Evolutionary conservation across 2,329 filamentous ascomycete species (phyloP).

Genomic region (Trichophyton equinum): DNA sequence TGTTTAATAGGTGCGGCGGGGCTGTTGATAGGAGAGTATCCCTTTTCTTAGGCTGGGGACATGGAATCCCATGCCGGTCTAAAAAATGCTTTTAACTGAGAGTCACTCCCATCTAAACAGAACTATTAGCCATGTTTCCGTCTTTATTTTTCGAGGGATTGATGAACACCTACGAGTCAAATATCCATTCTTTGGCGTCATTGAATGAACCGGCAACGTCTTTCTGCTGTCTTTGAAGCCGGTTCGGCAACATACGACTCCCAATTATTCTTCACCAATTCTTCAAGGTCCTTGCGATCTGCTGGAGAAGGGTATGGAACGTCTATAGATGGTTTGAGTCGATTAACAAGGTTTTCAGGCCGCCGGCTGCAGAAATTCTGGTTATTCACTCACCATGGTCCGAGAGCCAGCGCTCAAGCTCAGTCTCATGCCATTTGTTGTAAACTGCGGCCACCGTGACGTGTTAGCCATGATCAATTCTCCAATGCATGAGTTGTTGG

Average conservation of each 20-base stretch:
- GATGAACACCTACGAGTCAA: slow-evolving; percentile 51
- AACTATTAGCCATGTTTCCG: slow-evolving; percentile 25
- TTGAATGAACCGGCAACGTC: slow-evolving; percentile 59
- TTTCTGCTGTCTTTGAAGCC: slow-evolving; percentile 67
- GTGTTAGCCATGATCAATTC: background rate
- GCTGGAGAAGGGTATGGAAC: slow-evolving; percentile 81
- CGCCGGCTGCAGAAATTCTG: background rate
- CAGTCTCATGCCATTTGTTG: slow-evolving; percentile 98
- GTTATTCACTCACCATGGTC: slow-evolving; percentile 48
- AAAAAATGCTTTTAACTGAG: slow-evolving; percentile 83
- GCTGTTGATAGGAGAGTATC: slow-evolving; percentile 67
- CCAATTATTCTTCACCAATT: slow-evolving; percentile 84
- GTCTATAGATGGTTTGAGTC: slow-evolving; percentile 27
- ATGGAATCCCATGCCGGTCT: slow-evolving; percentile 75
- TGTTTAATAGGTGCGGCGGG: slow-evolving; percentile 65
- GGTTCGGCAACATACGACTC: slow-evolving; percentile 57
- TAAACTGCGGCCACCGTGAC: slow-evolving; percentile 50
- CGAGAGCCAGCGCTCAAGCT: slow-evolving; percentile 91
- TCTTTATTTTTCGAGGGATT: background rate
- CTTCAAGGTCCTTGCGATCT: slow-evolving; percentile 89
- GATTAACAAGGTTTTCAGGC: background rate
- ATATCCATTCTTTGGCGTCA: slow-evolving; percentile 76
- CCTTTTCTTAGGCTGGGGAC: slow-evolving; percentile 74
- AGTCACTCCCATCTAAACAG: slow-evolving; percentile 70
- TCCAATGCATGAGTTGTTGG: background rate